phyloP scores from a whole-genome alignment of 179 eudicot genomes.

The Patellifolia procumbens region DNA sequence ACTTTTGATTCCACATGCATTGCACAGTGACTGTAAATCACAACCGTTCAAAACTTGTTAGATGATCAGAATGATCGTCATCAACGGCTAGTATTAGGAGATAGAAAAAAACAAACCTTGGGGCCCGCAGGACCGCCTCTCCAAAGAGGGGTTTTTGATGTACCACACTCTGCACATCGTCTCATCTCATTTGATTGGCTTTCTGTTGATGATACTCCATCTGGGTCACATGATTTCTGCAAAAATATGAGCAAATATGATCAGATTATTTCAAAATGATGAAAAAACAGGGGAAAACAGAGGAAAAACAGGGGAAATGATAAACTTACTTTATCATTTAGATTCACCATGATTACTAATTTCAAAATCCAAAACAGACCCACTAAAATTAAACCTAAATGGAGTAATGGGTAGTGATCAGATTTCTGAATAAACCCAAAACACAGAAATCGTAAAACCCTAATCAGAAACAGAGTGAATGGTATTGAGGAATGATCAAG shows the following conservation, averaged over 20 bases:
- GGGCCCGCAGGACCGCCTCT: conserved; percentile 96
- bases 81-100: conserved; percentile 26
- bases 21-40: conserved; percentile 73
- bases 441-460: conserved; percentile 31
- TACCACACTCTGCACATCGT: conserved; percentile 87
- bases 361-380: conserved; percentile 35
- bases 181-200: conserved; percentile 38
- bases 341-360: conserved; percentile 58
- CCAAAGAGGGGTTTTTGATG: conserved; percentile 96
- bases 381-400: conserved; percentile 27
- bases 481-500: too few relatives aligned
- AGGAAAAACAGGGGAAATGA: conserved; percentile 31
- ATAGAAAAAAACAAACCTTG: conserved; percentile 49
- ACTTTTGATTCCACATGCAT: conserved; percentile 96
- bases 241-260: conserved; percentile 11
- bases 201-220: conserved; percentile 47
- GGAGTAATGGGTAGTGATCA: conserved; percentile 25
- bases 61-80: conserved; percentile 8
- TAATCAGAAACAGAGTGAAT: too few relatives aligned
- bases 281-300: background rate
- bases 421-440: background rate
- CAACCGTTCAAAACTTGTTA: background rate
- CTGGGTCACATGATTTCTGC: conserved; percentile 62
- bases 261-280: background rate
- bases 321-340: conserved; percentile 62